Percentiles rank a stretch among this genome's conserved stretches.
These are phyloP conservation scores for Pichia heedii DNA, from an alignment of 805 yeast species.

Conservation along the genomic window DNA sequence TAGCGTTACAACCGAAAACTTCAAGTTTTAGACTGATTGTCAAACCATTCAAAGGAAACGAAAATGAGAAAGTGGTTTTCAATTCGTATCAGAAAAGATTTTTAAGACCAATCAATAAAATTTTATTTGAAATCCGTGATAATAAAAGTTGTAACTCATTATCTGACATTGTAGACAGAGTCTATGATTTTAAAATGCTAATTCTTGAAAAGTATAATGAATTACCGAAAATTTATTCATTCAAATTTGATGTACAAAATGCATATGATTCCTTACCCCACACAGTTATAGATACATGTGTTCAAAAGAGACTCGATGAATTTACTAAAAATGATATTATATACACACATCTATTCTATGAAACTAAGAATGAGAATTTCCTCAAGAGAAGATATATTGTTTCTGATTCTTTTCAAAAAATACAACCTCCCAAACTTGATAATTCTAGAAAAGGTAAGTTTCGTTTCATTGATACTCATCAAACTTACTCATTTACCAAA, in stretches of 20 bases:
- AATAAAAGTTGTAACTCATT: slow-evolving; percentile 26
- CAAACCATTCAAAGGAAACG: slow-evolving; percentile 37
- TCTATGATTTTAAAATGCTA: slow-evolving; percentile 31
- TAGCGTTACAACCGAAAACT: slow-evolving; percentile 53
- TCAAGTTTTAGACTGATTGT: slow-evolving; percentile 53
- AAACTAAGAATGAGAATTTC: neutral
- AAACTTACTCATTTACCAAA: slow-evolving; percentile 26
- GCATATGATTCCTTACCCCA: slow-evolving; percentile 72
- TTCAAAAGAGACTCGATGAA: slow-evolving; percentile 15
- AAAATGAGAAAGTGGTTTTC: slow-evolving; percentile 28
- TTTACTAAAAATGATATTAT: slow-evolving; percentile 11
- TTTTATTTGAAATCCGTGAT: slow-evolving; percentile 17
- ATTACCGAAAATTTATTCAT: slow-evolving; percentile 35
- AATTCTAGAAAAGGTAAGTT: neutral
- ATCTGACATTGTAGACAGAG: slow-evolving; percentile 33
- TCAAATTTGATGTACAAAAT: slow-evolving; percentile 67
- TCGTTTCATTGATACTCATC: slow-evolving; percentile 9
- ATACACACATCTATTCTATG: slow-evolving; percentile 8
- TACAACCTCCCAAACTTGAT: slow-evolving; percentile 25
- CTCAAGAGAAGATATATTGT: slow-evolving; percentile 2
- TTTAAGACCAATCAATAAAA: slow-evolving; percentile 35
- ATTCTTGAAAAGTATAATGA: slow-evolving; percentile 11
- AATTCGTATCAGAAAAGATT: slow-evolving; percentile 27
- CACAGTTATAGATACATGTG: slow-evolving; percentile 17
- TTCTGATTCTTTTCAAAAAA: slow-evolving; percentile 9